phyloP scores from a whole-genome alignment of 148 eudicot genomes.

The Camellia granthamiana region DNA sequence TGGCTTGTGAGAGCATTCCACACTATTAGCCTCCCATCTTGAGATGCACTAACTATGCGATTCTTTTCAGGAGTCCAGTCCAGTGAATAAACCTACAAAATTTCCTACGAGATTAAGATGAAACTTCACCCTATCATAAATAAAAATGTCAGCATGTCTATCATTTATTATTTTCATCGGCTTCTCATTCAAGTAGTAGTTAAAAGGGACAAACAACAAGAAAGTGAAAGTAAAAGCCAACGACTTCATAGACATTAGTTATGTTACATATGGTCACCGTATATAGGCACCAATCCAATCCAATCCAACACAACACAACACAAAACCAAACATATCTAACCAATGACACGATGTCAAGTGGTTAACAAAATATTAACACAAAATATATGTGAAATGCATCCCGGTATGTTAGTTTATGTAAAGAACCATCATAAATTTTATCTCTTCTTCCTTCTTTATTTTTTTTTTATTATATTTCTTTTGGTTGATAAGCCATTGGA shows the following conservation, averaged over 20 bases:
- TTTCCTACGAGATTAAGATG: slow-evolving; percentile 9
- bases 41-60: slow-evolving; percentile 97
- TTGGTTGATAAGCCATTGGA: too few relatives aligned
- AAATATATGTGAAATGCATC: too few relatives aligned
- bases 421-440: too few relatives aligned
- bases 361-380: too few relatives aligned
- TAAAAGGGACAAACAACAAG: too few relatives aligned
- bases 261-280: not conserved
- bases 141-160: not conserved
- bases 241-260: not conserved
- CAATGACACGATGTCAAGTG: not conserved
- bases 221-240: not conserved
- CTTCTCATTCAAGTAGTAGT: not conserved
- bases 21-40: slow-evolving; percentile 93
- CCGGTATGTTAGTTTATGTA: too few relatives aligned
- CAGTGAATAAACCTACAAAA: slow-evolving; percentile 75
- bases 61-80: slow-evolving; percentile 96
- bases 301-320: not conserved
- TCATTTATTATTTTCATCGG: not conserved
- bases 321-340: not conserved
- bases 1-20: slow-evolving; percentile 99
- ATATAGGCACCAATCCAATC: not conserved
- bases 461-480: too few relatives aligned
- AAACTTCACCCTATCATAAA: not conserved
- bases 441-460: too few relatives aligned